Evolutionary conservation across 2,329 filamentous ascomycete species (phyloP), one percentile per base, ranked within the genome.

Genomic region (Paecilomyces fulvus): DNA sequence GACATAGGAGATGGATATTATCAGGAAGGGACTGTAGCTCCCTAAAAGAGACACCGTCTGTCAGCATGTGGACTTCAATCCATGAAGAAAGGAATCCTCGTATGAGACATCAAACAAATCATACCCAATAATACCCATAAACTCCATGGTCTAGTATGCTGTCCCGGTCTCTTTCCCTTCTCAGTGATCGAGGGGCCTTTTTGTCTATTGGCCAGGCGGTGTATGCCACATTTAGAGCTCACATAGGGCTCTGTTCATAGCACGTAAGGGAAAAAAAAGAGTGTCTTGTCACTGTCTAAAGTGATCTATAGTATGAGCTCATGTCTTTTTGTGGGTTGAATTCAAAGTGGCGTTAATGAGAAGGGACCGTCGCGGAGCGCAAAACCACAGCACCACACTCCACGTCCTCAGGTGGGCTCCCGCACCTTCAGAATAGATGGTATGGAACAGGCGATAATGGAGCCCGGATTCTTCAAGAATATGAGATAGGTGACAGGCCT

Each of bases 1-100:
- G 86, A 59, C 88, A 91, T 58, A 90, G 81, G 54, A 89, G 77
- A 65, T 91, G 88, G 23, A 77, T 73, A 12, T 80, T 70, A 37
- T 72, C 68, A 4, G 75, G 73, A 52, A 77, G 67, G 57, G 68
- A 64, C 64, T 75, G 71, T n/a, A 78, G 64, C 64, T 77, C 74
- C 58, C 74, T 77, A 58, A 28, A 56, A 31, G 52, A 50, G 28
- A 30, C 12, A 51, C 11, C 28, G 56, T 37, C 21, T 30, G 48
- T 57, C 50, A 59, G 58, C 50, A 21, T 14, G 20, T 51, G 31
- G 12, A 53, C 30, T 51, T 20, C 28, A 31, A 51, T 14, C 6
- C 14, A 58, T 50, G 14, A 37, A 49, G 31, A 51, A 33, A 43
- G 52, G 56, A 28, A 31, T 37, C 55, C 54, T 43, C 55, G 49